Conservation (phyloP, 1,139 yeast species). For the Yamadazyma blattariae region DNA sequence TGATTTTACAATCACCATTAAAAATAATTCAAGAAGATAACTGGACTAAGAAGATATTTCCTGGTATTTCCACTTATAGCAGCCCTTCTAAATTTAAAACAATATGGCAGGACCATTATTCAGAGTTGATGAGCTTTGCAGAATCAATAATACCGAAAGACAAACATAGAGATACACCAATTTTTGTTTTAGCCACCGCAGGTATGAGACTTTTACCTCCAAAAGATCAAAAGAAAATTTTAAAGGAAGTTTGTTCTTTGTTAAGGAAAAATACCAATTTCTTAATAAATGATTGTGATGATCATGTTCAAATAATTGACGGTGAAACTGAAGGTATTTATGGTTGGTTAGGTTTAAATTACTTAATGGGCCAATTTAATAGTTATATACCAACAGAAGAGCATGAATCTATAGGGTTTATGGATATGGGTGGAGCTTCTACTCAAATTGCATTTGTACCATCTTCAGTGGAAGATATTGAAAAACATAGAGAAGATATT, state of each 20-base stretch:
- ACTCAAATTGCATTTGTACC: conserved; percentile 82
- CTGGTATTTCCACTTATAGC: conserved; percentile 67
- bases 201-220: conserved; percentile 70
- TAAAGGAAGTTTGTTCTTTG: conserved; percentile 50
- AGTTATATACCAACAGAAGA: conserved; percentile 32
- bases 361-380: conserved; percentile 55
- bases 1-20: conserved; percentile 53
- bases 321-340: conserved; percentile 80
- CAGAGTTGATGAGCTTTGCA: conserved; percentile 55
- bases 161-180: conserved; percentile 57
- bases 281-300: conserved; percentile 47
- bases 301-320: conserved; percentile 69
- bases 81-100: conserved; percentile 35
- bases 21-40: conserved; percentile 53
- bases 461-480: conserved; percentile 46
- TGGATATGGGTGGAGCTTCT: conserved; percentile 93
- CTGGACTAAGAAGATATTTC: conserved; percentile 63
- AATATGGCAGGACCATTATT: conserved; percentile 62
- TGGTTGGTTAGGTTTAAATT: conserved; percentile 79
- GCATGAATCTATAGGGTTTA: conserved; percentile 68
- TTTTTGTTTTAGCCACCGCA: conserved; percentile 75
- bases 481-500: conserved; percentile 61
- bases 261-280: conserved; percentile 51
- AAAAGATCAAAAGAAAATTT: conserved; percentile 42
- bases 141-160: conserved; percentile 55